These are phyloP conservation scores for Phytophthora niederhauseri DNA, from an alignment of 352 stramenopile genomes.

Conservation along the genomic window DNA sequence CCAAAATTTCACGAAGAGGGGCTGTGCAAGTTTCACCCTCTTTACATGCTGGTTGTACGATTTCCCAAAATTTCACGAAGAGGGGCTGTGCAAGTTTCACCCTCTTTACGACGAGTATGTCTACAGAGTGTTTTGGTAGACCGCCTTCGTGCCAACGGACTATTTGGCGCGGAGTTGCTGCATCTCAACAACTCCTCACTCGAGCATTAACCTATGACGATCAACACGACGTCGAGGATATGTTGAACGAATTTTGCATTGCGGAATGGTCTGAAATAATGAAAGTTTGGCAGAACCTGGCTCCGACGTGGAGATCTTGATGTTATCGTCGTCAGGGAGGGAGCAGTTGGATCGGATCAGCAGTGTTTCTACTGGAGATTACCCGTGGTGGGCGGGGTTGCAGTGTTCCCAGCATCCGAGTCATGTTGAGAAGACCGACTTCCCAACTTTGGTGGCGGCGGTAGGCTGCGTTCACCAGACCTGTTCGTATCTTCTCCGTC, in stretches of 20 bases:
- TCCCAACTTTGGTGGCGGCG: not conserved
- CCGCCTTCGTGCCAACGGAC: too few species aligned
- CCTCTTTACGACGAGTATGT: conserved; percentile 25
- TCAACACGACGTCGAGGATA: too few species aligned
- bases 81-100: conserved; percentile 19
- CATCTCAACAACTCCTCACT: too few species aligned
- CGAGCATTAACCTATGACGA: too few species aligned
- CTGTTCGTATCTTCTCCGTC: not conserved
- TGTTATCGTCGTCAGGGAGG: not conserved
- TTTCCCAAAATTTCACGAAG: conserved; percentile 6
- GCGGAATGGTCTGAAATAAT: not conserved
- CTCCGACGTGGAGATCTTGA: not conserved
- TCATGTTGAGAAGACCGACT: not conserved
- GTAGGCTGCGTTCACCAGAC: not conserved
- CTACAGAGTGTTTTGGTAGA: conserved; percentile 25
- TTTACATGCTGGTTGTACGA: too few species aligned
- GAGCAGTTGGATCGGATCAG: not conserved
- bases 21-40: conserved; percentile 18
- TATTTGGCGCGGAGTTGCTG: too few species aligned
- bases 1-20: conserved; percentile 12
- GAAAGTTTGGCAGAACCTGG: not conserved
- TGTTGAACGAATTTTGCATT: not conserved
- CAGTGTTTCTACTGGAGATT: not conserved
- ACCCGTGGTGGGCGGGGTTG: not conserved
- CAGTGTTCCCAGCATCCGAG: not conserved